A percentile compares a stretch with the other conserved stretches of the same genome.
Evolutionary conservation across 257 asterid genomes (phyloP).

Genomic region (Anisodus acutangulus): DNA sequence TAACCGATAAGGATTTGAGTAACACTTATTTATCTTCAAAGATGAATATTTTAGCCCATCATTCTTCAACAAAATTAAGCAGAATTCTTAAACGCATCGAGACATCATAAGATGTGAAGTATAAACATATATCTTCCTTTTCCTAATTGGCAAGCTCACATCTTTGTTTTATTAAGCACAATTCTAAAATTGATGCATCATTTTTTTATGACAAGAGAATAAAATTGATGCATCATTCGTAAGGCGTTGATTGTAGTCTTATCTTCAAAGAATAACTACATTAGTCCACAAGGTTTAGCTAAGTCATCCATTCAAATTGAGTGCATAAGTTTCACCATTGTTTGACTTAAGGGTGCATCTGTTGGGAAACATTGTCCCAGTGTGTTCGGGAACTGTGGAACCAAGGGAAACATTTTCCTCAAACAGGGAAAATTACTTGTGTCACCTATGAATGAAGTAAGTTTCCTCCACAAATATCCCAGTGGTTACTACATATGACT

Average conservation of each 20-base stretch:
- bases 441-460: background rate
- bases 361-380: background rate
- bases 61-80: background rate
- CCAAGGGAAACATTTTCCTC: background rate
- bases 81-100: background rate
- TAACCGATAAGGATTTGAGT: background rate
- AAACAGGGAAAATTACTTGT: background rate
- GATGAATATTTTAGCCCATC: slow-evolving; percentile 9
- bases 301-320: background rate
- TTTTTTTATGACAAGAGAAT: too few species aligned
- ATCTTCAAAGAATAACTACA: background rate
- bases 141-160: background rate
- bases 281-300: background rate
- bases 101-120: background rate
- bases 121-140: background rate
- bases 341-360: background rate
- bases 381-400: background rate
- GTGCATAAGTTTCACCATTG: too few species aligned
- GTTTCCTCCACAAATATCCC: background rate
- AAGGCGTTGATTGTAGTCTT: background rate
- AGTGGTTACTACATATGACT: too few species aligned
- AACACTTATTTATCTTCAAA: slow-evolving; percentile 4
- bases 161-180: background rate
- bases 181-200: background rate
- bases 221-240: too few species aligned